These are phyloP conservation scores for Achlya hypogyna DNA, from an alignment of 352 stramenopile species.

Conservation along the genomic window DNA sequence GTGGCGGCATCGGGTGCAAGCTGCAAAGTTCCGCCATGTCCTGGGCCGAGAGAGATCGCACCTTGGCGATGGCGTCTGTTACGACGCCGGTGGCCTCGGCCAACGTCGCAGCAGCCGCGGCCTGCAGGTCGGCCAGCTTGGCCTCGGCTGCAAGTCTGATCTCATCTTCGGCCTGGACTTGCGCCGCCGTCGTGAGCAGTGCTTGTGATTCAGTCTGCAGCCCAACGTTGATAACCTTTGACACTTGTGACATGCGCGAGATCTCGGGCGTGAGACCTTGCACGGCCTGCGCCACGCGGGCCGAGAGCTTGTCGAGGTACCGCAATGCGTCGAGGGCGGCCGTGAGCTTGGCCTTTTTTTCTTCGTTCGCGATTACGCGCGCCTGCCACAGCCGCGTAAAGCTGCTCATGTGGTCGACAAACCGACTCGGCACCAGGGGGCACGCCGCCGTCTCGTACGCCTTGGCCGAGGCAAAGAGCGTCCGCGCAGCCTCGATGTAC, in stretches of 20 bases:
- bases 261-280: conserved; percentile 1
- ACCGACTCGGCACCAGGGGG: conserved; percentile 27
- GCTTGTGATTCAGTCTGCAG: conserved; percentile 5
- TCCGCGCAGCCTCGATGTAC: conserved; percentile 18
- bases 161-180: conserved; percentile 7
- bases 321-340: conserved; percentile 25
- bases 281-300: not conserved
- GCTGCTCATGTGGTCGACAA: not conserved
- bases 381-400: not conserved
- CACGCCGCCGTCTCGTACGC: not conserved
- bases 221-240: conserved; percentile 15
- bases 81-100: conserved; percentile 36
- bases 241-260: not conserved
- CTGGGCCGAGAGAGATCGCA: conserved; percentile 24
- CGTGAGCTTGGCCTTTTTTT: conserved; percentile 29
- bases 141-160: not conserved
- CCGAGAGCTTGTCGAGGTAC: conserved; percentile 14
- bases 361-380: not conserved
- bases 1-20: conserved; percentile 33
- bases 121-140: not conserved
- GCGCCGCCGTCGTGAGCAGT: not conserved
- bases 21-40: conserved; percentile 27
- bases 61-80: not conserved
- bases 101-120: not conserved
- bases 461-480: not conserved